phyloP scores from a whole-genome alignment of 495 filamentous ascomycete species.

The Antarctomyces pellizariae region DNA sequence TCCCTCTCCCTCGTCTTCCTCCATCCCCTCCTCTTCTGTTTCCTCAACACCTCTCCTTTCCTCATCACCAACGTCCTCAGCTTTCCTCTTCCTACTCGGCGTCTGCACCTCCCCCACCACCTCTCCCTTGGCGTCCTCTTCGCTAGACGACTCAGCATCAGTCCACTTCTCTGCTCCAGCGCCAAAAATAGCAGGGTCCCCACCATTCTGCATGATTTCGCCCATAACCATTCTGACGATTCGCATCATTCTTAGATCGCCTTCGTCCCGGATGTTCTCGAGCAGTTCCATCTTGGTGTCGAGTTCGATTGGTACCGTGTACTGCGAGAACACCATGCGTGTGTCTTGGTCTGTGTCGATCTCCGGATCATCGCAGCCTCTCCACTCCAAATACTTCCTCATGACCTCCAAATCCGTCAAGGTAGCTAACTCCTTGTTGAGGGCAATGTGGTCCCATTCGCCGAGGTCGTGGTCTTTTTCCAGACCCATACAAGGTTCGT shows the following conservation, averaged over 20 bases:
- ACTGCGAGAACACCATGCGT: too few relatives aligned
- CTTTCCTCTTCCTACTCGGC: constrained; percentile 12
- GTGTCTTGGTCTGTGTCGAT: too few relatives aligned
- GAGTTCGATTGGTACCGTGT: too few relatives aligned
- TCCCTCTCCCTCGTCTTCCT: constrained; percentile 12
- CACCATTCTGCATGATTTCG: not conserved
- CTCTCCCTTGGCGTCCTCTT: constrained; percentile 2
- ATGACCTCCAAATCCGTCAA: too few relatives aligned
- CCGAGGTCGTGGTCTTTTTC: too few relatives aligned
- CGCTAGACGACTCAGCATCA: constrained; percentile 5
- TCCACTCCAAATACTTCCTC: constrained; percentile 2
- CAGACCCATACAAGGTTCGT: too few relatives aligned
- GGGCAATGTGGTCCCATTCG: too few relatives aligned
- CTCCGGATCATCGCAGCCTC: too few relatives aligned
- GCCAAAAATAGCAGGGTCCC: constrained; percentile 1
- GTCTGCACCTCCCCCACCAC: constrained; percentile 7
- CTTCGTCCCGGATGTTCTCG: too few relatives aligned
- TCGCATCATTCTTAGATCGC: too few relatives aligned
- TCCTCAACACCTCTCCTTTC: constrained; percentile 8
- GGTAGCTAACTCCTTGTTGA: too few relatives aligned
- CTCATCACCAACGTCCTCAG: constrained; percentile 6
- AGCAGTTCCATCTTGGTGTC: too few relatives aligned
- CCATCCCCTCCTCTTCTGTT: constrained; percentile 3
- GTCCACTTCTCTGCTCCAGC: constrained; percentile 4
- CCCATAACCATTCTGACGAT: not conserved